Base-by-base conservation (phyloP, 2,329 filamentous ascomycete species). In the Septoria petroselini region DNA sequence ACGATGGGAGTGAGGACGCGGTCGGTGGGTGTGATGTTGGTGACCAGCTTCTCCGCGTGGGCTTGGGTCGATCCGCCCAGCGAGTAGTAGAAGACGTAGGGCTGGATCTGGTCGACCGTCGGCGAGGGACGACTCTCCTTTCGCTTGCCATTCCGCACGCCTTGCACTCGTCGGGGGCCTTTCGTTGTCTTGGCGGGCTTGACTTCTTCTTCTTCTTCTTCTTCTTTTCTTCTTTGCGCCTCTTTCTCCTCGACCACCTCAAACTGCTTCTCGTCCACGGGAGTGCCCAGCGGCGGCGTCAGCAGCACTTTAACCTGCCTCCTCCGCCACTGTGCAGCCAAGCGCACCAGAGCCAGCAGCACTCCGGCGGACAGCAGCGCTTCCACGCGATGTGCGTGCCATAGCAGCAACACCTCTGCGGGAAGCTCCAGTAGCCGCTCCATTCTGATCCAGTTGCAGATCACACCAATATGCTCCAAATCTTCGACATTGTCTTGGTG, bases 1-100 rank as follows among this genome's bases (percentile, higher is more conserved):
- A 89, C 69, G 62, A 86, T 75, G 1, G 88, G 83, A 30, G 79
- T 71, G 1, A 80, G 68, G 12, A 81, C 62, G 0, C 62, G 65
- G 37, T 54, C 60, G 35, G 62, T 64, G 7, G 59, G 71, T 61
- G 58, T 63, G 53, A 74, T 73, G 21, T 91, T 67, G 1, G 72
- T 69, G n/a, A 76, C 71, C 41, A 93, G 81, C 1, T 77, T 73
- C 18, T 81, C 77, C 1, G 86, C 86, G 51, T 84, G 81, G 62
- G 81, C 84, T 65, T 91, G 84, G 1, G 91, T 96, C 25, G 82
- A 87, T 2, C 85, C 88, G 2, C 88, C 94, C 49, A 97, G 75
- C 1, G 91, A 95, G 2, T 89, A 91, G 73, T 86, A 97, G 73
- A 96, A 97, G 25, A 96, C 71, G 12, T 95, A 70, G 2, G 86